Conservation (phyloP, 140 eudicot species). For the Erigeron philadelphicus region DNA sequence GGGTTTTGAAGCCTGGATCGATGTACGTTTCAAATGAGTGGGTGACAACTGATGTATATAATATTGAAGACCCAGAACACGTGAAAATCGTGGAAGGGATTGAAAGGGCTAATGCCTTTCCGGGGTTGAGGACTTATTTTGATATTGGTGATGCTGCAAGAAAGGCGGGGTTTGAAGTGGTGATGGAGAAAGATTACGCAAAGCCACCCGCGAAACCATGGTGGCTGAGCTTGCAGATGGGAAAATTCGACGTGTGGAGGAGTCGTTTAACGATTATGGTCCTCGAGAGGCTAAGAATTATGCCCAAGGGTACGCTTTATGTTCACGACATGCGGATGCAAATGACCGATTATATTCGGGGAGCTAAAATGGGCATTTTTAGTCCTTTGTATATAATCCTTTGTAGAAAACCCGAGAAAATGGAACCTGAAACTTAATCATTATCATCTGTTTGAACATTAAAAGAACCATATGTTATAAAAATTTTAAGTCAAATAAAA, state of each 20-base stretch:
- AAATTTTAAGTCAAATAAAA: no score
- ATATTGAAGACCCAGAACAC: constrained; percentile 49
- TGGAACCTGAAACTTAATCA: neutral
- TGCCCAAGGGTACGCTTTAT: constrained; percentile 63
- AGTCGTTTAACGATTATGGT: constrained; percentile 51
- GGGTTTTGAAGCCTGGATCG: constrained; percentile 75
- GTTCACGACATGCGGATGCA: constrained; percentile 68
- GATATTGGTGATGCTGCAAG: constrained; percentile 53
- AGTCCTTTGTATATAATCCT: constrained; percentile 41
- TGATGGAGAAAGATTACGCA: constrained; percentile 60
- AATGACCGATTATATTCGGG: constrained; percentile 52
- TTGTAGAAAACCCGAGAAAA: constrained; percentile 32
- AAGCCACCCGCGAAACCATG: constrained; percentile 68
- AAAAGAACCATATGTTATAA: no score
- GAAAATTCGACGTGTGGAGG: constrained; percentile 43
- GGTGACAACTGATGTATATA: constrained; percentile 64
- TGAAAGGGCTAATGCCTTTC: constrained; percentile 71
- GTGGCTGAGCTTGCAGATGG: constrained; percentile 61
- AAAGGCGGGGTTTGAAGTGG: constrained; percentile 73
- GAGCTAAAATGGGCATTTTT: constrained; percentile 67
- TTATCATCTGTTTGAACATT: no score
- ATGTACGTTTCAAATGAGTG: constrained; percentile 61
- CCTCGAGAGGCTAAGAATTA: constrained; percentile 48
- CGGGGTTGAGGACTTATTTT: constrained; percentile 48
- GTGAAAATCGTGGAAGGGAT: constrained; percentile 63